Conservation (phyloP, 305 asterid genomes). For the Striga hermonthica region DNA sequence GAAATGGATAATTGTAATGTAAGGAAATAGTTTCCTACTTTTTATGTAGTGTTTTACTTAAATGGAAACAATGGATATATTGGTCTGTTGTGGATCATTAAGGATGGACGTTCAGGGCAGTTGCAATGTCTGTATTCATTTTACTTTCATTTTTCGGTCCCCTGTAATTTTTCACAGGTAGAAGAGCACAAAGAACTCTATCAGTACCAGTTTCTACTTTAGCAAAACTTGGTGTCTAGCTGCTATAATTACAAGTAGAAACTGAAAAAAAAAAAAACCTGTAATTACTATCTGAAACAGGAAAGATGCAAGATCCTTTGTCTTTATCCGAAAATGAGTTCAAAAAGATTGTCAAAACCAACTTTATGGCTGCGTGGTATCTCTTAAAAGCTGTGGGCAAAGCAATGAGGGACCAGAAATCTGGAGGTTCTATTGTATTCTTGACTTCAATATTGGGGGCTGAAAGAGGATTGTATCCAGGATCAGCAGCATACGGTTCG, state of each 20-base stretch:
- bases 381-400: slow-evolving; percentile 68
- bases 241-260: neutral
- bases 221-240: neutral
- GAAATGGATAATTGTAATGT: no score
- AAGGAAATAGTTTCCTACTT: no score
- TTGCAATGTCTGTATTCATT: neutral
- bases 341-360: slow-evolving; percentile 64
- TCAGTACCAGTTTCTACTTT: neutral
- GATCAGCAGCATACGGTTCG: slow-evolving; percentile 95
- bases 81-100: neutral
- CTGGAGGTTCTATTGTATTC: slow-evolving; percentile 83
- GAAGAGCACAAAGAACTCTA: no score
- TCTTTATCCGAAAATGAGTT: slow-evolving; percentile 60
- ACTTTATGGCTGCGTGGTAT: slow-evolving; percentile 85
- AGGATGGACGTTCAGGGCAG: no score
- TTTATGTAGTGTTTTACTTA: neutral
- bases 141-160: no score
- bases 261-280: slow-evolving; percentile 5
- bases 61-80: neutral
- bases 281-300: slow-evolving; percentile 42
- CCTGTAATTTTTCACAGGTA: no score
- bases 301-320: slow-evolving; percentile 81
- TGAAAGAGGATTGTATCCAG: slow-evolving; percentile 88
- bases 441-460: slow-evolving; percentile 72
- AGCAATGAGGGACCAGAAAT: slow-evolving; percentile 66